Evolutionary conservation across 768 basidiomycete species (phyloP), one percentile per base, ranked within the genome.

Genomic region (Ramaria rubella): DNA sequence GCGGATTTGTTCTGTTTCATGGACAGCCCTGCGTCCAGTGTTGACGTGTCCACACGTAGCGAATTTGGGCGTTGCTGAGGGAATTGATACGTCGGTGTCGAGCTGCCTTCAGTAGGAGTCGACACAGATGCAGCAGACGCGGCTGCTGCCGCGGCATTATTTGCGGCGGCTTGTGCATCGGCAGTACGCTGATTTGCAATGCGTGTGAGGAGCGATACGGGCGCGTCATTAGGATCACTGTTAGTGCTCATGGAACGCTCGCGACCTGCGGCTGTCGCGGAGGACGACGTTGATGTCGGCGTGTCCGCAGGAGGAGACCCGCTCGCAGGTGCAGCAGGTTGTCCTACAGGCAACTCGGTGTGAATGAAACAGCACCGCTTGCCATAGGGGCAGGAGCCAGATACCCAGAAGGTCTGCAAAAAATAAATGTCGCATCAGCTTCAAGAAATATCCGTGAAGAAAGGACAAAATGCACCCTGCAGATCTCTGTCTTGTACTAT

Each of bases 281-380:
- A 78, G 31, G 80, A 82, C 34, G 82, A 75, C 26, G 76, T 31
- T 2, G 55, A 31, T 15, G 15, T 27, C 11, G 55, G 40, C 4
- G 55, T 78, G 21, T 70, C 60, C 9, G 63, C 58, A 12, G 58
- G 56, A 12, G 73, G 65, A 36, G 73, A 68, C 38, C 68, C 70
- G 44, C 67, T 69, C 33, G 79, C 75, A 44, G 80, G 73, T 19
- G 75, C 73, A 26, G 81, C 84, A n/a, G 80, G 75, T n/a, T n/a
- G n/a, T n/a, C 52, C 31, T 44, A 77, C 75, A 17, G 90, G 87
- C 44, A 90, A 76, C 64, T 89, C 90, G 2, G 91, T 93, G 65
- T 94, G 91, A 64, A 94, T 93, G 78, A 94, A 94, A 73, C 91
- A 94, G 70, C 91, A 94, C 56, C 91, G 75, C 70, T 92, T 92